phyloP scores from a whole-genome alignment of 106 monocot species.

The Iris macrosiphon region DNA sequence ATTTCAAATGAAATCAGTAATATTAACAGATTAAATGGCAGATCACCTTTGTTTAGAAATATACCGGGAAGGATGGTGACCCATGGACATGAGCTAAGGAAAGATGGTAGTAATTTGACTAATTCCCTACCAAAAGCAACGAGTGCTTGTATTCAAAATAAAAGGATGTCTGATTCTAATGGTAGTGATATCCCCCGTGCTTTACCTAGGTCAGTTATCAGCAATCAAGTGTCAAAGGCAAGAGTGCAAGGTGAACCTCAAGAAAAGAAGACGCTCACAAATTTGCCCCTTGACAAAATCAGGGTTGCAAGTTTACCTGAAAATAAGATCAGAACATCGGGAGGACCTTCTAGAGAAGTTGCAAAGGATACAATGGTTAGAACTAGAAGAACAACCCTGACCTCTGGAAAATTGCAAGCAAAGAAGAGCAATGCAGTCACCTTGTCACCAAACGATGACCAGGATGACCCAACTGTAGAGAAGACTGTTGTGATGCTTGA shows the following conservation, averaged over 20 bases:
- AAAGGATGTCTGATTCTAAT: constrained; percentile 22
- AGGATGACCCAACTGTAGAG: constrained; percentile 6
- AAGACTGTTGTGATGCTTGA: constrained; percentile 9
- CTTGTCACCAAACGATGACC: not conserved
- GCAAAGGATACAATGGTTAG: not conserved
- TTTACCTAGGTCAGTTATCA: not conserved
- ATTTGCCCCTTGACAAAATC: too few species aligned
- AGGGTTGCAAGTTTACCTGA: not conserved
- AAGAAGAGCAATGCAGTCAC: not conserved
- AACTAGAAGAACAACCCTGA: not conserved
- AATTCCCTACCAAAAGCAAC: too few species aligned
- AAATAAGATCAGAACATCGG: not conserved
- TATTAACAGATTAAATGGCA: constrained; percentile 19
- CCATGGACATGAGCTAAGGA: constrained; percentile 26
- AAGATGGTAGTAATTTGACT: constrained; percentile 20
- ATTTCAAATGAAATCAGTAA: constrained; percentile 23
- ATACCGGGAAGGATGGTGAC: constrained; percentile 33
- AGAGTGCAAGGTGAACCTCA: not conserved
- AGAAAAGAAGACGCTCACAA: too few species aligned
- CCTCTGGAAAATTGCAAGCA: not conserved
- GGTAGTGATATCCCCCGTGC: not conserved
- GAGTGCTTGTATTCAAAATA: constrained; percentile 1
- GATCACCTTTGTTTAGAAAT: constrained; percentile 1
- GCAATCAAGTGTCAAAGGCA: not conserved
- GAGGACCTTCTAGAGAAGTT: not conserved